Conservation (phyloP, 164 flowering plant species). For the Brasenia schreberi region DNA sequence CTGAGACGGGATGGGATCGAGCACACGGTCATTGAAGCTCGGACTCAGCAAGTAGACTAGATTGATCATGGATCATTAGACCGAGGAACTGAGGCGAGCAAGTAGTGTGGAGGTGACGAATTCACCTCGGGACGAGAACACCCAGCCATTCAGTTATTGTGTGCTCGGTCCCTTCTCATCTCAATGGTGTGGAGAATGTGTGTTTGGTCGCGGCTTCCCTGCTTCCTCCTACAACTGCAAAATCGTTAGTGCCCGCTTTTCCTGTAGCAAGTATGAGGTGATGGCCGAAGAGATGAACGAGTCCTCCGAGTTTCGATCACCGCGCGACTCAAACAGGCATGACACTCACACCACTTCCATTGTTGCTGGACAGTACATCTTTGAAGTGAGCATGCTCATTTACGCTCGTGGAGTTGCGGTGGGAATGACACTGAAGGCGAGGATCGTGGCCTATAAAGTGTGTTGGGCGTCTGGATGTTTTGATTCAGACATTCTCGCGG, state of each 20-base stretch:
- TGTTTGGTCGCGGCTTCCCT: constrained; percentile 24
- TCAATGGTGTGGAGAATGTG: constrained; percentile 75
- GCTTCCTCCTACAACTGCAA: constrained; percentile 49
- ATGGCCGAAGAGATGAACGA: constrained; percentile 78
- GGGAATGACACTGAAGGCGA: constrained; percentile 94
- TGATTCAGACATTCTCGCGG: constrained; percentile 87
- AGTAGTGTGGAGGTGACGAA: constrained; percentile 66
- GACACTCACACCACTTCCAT: constrained; percentile 96
- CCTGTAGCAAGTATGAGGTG: constrained; percentile 63
- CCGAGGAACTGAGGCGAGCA: constrained; percentile 90
- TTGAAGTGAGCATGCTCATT: constrained; percentile 64
- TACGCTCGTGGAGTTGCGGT: constrained; percentile 86
- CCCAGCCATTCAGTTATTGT: constrained; percentile 57
- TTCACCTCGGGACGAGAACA: constrained; percentile 83
- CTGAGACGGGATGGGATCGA: constrained; percentile 80
- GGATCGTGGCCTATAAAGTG: constrained; percentile 86
- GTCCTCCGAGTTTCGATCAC: constrained; percentile 53
- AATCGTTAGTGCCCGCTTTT: constrained; percentile 63
- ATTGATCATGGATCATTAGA: constrained; percentile 32
- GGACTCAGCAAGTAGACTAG: constrained; percentile 69
- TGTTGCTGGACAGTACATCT: constrained; percentile 88
- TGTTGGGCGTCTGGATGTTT: constrained; percentile 87
- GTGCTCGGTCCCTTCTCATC: constrained; percentile 50
- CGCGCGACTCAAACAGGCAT: constrained; percentile 86
- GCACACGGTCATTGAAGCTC: constrained; percentile 90